Evolutionary conservation across 805 yeast genomes (phyloP), one percentile per base, ranked within the genome.

Genomic region (Schwanniomyces yamadae): DNA sequence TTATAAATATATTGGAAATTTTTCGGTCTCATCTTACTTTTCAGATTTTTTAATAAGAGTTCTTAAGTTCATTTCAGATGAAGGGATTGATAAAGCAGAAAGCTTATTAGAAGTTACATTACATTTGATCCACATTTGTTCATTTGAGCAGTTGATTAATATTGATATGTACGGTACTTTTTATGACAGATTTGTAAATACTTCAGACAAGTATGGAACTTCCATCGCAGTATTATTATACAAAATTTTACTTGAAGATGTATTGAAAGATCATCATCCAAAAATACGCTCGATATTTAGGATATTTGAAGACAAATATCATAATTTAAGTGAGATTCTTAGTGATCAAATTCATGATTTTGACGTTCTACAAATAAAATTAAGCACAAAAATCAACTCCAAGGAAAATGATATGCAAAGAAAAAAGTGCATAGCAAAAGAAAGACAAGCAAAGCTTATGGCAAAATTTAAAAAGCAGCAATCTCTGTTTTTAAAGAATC

Each of bases 401-500:
- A 34, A 55, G 2, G 67, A 59, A 27, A 49, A 52, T 7, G 82
- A 75, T 21, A 57, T 65, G 19, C 83, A 77, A 23, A 69, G 69
- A 39, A 87, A 82, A 63, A 85, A 82, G 56, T 66, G 75, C 26
- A 46, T 75, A 6, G 96, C 95, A 0, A 77, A 77, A 46, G 80
- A 74, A 40, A 77, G 90, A 45, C 83, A 80, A 47, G 75, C 73
- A 1, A 82, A 79, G 47, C 70, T 90, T 21, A 58, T 91, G 73
- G 91, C 84, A 1, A 86, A 82, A 40, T 76, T 91, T 53, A 84
- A 82, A 45, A 77, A 75, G 44, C 95, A 88, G 49, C 98, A 91
- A 54, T 69, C 76, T 24, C 74, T 71, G 62, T 93, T 91, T 61
- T 76, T 84, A 19, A 77, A 77, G 38, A 72, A 75, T 19, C 72